Conservation (phyloP, 495 filamentous ascomycete genomes). For the Talaromyces liani region DNA sequence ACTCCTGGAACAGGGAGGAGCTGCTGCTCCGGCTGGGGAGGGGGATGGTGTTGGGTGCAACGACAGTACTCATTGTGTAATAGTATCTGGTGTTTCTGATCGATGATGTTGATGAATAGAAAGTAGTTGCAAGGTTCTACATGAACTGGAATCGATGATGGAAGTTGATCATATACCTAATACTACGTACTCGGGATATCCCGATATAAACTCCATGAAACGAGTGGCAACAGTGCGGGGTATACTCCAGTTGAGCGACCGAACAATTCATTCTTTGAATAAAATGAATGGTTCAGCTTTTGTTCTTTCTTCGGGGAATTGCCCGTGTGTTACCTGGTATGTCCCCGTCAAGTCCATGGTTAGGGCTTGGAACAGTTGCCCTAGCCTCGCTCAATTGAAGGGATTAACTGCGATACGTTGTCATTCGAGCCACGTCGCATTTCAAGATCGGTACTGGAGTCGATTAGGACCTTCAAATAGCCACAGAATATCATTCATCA, state of each 20-base stretch:
- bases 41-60: background rate
- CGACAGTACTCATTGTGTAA: background rate
- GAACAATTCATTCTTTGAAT: no score
- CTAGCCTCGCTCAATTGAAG: background rate
- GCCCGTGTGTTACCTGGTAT: background rate
- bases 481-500: background rate
- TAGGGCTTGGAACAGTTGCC: background rate
- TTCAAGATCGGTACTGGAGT: no score
- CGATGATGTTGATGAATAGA: background rate
- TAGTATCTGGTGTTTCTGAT: background rate
- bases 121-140: background rate
- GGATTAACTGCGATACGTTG: background rate
- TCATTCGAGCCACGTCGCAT: no score
- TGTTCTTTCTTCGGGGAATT: background rate
- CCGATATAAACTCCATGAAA: background rate
- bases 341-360: no score
- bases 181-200: background rate
- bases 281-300: background rate
- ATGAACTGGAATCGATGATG: background rate
- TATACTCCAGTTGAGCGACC: background rate
- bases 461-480: background rate
- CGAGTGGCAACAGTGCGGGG: background rate
- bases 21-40: background rate
- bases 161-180: background rate
- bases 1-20: background rate